phyloP scores from a whole-genome alignment of 352 stramenopile species.

The Phytopythium delawarense region DNA sequence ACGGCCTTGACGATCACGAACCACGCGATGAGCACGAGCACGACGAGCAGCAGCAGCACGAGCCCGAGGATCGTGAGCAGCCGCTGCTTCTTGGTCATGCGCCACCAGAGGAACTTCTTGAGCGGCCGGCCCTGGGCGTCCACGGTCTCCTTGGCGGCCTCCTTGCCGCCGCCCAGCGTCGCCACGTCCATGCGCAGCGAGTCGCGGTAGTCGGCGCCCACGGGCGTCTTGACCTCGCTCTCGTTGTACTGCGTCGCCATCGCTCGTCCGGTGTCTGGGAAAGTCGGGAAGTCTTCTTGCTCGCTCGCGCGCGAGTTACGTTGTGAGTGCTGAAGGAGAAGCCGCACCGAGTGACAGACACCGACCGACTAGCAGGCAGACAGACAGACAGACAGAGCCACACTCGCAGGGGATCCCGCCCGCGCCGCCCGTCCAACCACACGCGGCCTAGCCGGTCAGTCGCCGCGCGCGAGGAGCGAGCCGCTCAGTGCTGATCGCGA shows the following conservation, averaged over 20 bases:
- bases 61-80: conserved; percentile 33
- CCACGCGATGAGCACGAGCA: conserved; percentile 63
- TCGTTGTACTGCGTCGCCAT: conserved; percentile 6
- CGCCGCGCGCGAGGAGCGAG: not conserved
- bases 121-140: conserved; percentile 16
- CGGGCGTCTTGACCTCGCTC: conserved; percentile 5
- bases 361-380: not conserved
- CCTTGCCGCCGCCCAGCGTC: conserved; percentile 18
- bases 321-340: not conserved
- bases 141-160: conserved; percentile 27
- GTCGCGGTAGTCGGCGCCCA: conserved; percentile 6
- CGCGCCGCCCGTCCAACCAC: not conserved
- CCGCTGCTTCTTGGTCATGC: conserved; percentile 47
- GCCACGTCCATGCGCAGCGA: conserved; percentile 4
- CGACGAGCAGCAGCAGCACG: conserved; percentile 31
- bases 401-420: not conserved
- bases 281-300: not conserved
- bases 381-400: no score
- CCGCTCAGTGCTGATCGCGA: not conserved
- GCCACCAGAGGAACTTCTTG: conserved; percentile 50
- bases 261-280: not conserved
- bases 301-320: conserved; percentile 1
- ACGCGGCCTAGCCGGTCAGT: not conserved
- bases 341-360: no score
- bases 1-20: conserved; percentile 49